Base-by-base conservation (phyloP, 169 alveolate species). In the Hepatocystis sp. region DNA sequence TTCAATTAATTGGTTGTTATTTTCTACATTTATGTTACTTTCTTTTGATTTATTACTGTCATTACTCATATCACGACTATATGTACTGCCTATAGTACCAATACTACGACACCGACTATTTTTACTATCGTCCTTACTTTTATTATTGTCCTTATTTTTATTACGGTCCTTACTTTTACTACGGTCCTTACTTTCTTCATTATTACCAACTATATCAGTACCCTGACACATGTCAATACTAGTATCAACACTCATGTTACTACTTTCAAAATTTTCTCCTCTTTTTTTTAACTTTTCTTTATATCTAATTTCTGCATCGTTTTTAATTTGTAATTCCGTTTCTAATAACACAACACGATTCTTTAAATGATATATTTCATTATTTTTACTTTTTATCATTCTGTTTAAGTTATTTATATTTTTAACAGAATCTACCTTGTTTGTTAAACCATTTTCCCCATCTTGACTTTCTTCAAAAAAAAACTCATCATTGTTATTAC, bases 301-400 rank as follows among this genome's bases (percentile, higher is more conserved):
- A 15, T 19, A 55, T 19, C 56, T 56, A 13, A 55, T 71, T 34
- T 60, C 76, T 28, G 21, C 64, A 3, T 71, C 86, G 39, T 71
- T 71, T 52, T 71, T 71, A 17, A 56, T 39, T 36, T 71, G 78
- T n/a, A 71, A 25, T 10, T 71, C 78, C 25, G 86, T 71, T 63
- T 71, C 86, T 36, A 71, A 27, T 13, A 71, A 3, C 10, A 56
- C 21, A 25, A 71, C 86, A n/a, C 76, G 58, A 17, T 71, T 71
- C 15, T 71, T 56, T 15, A 71, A 21, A 58, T 71, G 86, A 23
- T 28, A 71, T 42, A 71, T 71, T 58, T 71, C 86, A n/a, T 63
- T 44, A 11, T 71, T 44, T 10, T 53, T 56, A 5, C 49, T 11
- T 40, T 42, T 71, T 71, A 71, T 32, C 2, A 71, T 46, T 40